These are phyloP conservation scores for Plantago elongata DNA, from an alignment of 257 asterid genomes.

Conservation along the genomic window DNA sequence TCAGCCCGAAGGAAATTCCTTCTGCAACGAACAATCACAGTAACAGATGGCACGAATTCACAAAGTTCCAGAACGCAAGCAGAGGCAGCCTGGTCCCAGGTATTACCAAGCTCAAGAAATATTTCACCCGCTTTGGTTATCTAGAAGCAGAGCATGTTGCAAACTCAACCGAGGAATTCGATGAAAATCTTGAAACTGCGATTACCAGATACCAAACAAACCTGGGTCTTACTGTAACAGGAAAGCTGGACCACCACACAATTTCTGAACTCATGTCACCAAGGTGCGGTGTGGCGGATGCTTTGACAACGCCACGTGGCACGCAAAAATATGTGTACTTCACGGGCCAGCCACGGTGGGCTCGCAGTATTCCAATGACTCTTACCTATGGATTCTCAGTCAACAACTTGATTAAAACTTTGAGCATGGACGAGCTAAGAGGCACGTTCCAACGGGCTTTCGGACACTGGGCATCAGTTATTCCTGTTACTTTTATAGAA, in stretches of 20 bases:
- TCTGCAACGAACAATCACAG: neutral
- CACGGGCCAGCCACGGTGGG: conserved; percentile 66
- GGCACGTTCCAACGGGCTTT: conserved; percentile 52
- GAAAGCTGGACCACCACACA: conserved; percentile 44
- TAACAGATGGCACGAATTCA: conserved; percentile 46
- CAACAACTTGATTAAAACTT: conserved; percentile 21
- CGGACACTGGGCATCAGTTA: conserved; percentile 65
- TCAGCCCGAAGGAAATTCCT: conserved; percentile 15
- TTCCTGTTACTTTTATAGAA: conserved; percentile 51
- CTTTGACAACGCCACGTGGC: conserved; percentile 11
- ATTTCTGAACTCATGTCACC: conserved; percentile 45
- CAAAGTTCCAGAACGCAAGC: conserved; percentile 27
- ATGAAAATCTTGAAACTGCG: conserved; percentile 43
- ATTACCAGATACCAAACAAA: conserved; percentile 45
- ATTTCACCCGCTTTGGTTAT: conserved; percentile 57
- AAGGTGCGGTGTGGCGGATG: conserved; percentile 65
- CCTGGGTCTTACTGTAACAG: conserved; percentile 39
- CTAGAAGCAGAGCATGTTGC: conserved; percentile 12
- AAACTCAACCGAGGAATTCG: conserved; percentile 41
- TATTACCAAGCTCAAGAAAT: conserved; percentile 55
- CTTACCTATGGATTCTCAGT: conserved; percentile 64
- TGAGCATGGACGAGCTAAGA: conserved; percentile 29
- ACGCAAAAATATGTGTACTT: conserved; percentile 39
- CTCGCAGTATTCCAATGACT: conserved; percentile 46
- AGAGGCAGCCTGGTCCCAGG: conserved; percentile 42